Conservation (phyloP, 495 filamentous ascomycete species). For the Cercophora newfieldiana region DNA sequence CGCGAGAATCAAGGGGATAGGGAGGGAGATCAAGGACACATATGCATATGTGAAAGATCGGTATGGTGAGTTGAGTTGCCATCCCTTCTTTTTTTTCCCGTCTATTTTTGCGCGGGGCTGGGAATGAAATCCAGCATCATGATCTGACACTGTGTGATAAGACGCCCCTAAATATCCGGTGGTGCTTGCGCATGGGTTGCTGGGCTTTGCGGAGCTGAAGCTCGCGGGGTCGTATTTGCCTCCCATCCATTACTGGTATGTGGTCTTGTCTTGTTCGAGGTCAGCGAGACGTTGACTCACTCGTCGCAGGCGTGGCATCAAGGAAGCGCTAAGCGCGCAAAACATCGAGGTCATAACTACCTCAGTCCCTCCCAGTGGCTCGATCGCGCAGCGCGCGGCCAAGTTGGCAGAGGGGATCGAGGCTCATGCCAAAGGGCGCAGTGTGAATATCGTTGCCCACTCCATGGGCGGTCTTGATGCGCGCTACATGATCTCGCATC, state of each 20-base stretch:
- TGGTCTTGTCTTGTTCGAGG: background rate
- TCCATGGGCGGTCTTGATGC: slow-evolving; percentile 80
- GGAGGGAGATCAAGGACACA: slow-evolving; percentile 10
- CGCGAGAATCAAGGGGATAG: slow-evolving; percentile 4
- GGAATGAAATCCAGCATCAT: background rate
- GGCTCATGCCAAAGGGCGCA: slow-evolving; percentile 63
- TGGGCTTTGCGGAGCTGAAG: slow-evolving; percentile 85
- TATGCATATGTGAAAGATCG: slow-evolving; percentile 14
- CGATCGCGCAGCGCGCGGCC: slow-evolving; percentile 74
- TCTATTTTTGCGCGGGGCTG: background rate
- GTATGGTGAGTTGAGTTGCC: slow-evolving; percentile 1
- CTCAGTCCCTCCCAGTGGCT: slow-evolving; percentile 73
- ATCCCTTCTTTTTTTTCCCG: background rate
- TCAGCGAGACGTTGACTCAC: background rate
- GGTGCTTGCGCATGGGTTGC: slow-evolving; percentile 83
- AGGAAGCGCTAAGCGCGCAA: slow-evolving; percentile 69
- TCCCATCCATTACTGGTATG: slow-evolving; percentile 73
- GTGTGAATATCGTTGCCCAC: slow-evolving; percentile 87
- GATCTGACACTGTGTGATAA: slow-evolving; percentile 25
- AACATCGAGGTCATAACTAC: slow-evolving; percentile 79
- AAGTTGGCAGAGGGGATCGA: slow-evolving; percentile 66
- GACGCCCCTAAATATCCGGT: slow-evolving; percentile 68
- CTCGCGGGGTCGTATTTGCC: slow-evolving; percentile 71
- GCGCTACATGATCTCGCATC: slow-evolving; percentile 84
- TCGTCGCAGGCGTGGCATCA: slow-evolving; percentile 67